A percentile compares a stretch with the other conserved stretches of the same genome.
Conservation (phyloP, 257 asterid genomes). For the Solanum lignicaule region DNA sequence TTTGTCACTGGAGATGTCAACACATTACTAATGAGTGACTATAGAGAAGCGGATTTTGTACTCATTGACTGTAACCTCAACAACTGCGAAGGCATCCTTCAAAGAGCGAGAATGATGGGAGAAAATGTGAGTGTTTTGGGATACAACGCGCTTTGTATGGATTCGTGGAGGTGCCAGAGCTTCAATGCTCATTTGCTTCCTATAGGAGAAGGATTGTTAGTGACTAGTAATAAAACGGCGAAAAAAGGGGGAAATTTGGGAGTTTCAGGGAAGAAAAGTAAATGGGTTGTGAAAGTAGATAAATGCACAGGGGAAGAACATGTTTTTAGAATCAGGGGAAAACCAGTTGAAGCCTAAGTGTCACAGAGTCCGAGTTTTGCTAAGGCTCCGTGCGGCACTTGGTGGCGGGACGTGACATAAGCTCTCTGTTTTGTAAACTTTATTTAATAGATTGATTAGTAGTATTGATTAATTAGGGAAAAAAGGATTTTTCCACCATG, state of each 20-base stretch:
- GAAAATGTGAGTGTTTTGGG: constrained; percentile 29
- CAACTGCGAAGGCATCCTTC: constrained; percentile 27
- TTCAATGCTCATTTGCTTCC: constrained; percentile 48
- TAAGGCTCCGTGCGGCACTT: no score
- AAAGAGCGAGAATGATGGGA: not conserved
- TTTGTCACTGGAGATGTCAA: constrained; percentile 41
- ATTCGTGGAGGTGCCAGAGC: constrained; percentile 16
- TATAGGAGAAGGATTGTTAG: constrained; percentile 53
- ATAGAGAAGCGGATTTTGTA: constrained; percentile 38
- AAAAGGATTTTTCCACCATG: not conserved
- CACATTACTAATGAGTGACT: constrained; percentile 15
- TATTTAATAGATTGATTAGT: not conserved
- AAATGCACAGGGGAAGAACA: constrained; percentile 8
- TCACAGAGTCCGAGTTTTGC: no score
- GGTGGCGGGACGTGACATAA: not conserved
- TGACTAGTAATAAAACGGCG: constrained; percentile 15
- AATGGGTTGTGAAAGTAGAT: constrained; percentile 39
- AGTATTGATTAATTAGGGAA: not conserved
- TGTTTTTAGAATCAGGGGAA: not conserved
- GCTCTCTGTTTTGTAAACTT: not conserved
- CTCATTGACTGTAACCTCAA: constrained; percentile 53
- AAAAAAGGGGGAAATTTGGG: not conserved
- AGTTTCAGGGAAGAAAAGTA: constrained; percentile 20
- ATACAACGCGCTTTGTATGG: constrained; percentile 52
- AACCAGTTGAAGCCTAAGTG: not conserved